Base-by-base conservation (phyloP, 2,329 filamentous ascomycete species). In the Ophiostoma piceae region DNA sequence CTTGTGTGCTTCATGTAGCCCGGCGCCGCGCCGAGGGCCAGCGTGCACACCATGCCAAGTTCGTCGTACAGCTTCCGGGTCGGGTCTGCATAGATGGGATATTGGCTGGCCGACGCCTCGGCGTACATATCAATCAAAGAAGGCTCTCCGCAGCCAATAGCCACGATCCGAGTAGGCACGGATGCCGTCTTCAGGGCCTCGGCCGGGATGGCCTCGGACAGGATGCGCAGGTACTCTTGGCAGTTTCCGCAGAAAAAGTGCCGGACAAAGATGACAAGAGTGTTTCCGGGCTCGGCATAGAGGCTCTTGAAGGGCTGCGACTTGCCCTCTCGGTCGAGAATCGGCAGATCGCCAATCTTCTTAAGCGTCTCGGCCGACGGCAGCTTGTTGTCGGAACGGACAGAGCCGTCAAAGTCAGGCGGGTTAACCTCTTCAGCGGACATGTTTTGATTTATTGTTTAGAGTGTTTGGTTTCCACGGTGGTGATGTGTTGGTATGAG, bases 191-290 rank as follows among this genome's bases (percentile, higher is more conserved):
- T 83, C 74, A 81, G 88, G 72, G 77, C 75, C 16, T 83, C 79
- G 65, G 83, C 82, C 6, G 82, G 85, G 67, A 92, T 82, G 66
- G 84, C 83, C 22, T 84, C 80, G 41, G 87, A 85, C 22, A 93
- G 82, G 3, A 84, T 81, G 71, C 85, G 85, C 32, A 93, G 80
- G 77, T 90, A 93, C 76, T 92, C 88, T 78, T 92, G 90, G 79
- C 91, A 93, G 77, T 89, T 90, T 47, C 90, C 90, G 76, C 91
- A 93, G 82, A 91, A 92, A 79, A 93, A 94, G 79, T 93, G 90
- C 64, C 91, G 85, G 70, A 94, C 84, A 76, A 94, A 93, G 74
- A 93, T 86, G 60, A 92, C 79, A 41, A 94, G 82, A 37, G 91
- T 86, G 2, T 87, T 81, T 2, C 82, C 81, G 69, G 85, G 84